phyloP scores from a whole-genome alignment of 2,329 filamentous ascomycete genomes.

The Phaeosphaeriaceae sp. region DNA sequence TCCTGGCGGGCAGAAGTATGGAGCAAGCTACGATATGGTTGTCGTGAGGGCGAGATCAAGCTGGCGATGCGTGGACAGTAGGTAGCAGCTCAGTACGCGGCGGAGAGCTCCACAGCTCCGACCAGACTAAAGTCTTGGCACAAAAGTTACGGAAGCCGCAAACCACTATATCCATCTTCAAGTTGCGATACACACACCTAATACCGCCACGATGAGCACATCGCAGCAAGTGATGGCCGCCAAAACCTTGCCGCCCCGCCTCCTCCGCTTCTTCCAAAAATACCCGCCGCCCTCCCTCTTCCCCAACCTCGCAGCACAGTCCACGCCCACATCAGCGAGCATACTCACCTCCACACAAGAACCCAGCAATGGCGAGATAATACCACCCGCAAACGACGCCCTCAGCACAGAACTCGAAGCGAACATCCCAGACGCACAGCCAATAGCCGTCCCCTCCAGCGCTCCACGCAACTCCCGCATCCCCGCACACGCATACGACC shows the following conservation, averaged over 20 bases:
- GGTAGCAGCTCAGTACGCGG: slow-evolving; percentile 32
- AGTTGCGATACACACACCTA: not conserved
- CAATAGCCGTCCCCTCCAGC: slow-evolving; percentile 21
- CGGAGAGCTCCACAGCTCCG: slow-evolving; percentile 11
- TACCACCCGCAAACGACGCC: slow-evolving; percentile 47
- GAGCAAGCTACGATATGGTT: not conserved
- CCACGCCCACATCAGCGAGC: not conserved
- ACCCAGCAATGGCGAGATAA: slow-evolving; percentile 25
- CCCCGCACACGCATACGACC: slow-evolving; percentile 43
- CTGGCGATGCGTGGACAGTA: slow-evolving; percentile 4
- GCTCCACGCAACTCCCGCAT: slow-evolving; percentile 19
- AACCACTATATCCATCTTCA: not conserved
- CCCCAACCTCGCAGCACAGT: slow-evolving; percentile 30
- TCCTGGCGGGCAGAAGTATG: not conserved
- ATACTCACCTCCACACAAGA: slow-evolving; percentile 11
- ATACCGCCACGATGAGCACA: slow-evolving; percentile 26
- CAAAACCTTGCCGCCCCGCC: slow-evolving; percentile 74
- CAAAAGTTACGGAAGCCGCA: slow-evolving; percentile 16
- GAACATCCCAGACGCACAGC: slow-evolving; percentile 25
- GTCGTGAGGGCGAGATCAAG: slow-evolving; percentile 7
- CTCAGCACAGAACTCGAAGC: slow-evolving; percentile 37
- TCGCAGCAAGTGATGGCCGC: slow-evolving; percentile 62
- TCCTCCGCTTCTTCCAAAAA: slow-evolving; percentile 86
- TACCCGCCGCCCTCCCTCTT: slow-evolving; percentile 74
- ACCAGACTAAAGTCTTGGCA: slow-evolving; percentile 16